phyloP scores from a whole-genome alignment of 2,329 filamentous ascomycete genomes.

The Fusarium oxysporum region DNA sequence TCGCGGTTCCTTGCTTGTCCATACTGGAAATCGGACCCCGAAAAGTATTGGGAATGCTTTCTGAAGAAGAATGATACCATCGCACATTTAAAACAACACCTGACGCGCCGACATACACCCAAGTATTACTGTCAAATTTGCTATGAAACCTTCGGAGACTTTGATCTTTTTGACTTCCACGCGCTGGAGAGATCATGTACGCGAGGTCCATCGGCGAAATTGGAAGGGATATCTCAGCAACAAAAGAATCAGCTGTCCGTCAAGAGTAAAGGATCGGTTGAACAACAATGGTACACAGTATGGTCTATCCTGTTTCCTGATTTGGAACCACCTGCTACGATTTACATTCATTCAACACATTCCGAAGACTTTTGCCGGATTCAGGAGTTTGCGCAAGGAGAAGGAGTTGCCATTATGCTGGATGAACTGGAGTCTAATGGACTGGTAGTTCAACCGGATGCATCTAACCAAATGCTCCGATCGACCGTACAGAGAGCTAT shows the following conservation, averaged over 20 bases:
- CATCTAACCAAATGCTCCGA: background rate
- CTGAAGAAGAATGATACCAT: background rate
- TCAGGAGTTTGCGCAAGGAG: background rate
- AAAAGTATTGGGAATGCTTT: background rate
- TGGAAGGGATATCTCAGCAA: background rate
- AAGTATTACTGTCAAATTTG: too few relatives aligned
- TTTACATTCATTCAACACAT: background rate
- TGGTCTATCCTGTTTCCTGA: background rate
- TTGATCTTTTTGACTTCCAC: too few relatives aligned
- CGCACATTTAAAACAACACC: background rate
- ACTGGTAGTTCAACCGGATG: background rate
- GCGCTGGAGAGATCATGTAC: too few relatives aligned
- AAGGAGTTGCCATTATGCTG: background rate
- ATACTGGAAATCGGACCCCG: background rate
- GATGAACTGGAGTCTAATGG: background rate
- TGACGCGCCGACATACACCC: background rate
- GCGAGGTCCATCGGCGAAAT: accelerated
- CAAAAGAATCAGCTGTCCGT: background rate
- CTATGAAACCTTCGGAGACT: too few relatives aligned
- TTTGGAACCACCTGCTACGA: accelerated
- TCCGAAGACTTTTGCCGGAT: background rate
- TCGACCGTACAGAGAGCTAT: background rate
- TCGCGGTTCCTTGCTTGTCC: background rate
- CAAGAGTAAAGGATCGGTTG: background rate
- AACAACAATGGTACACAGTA: background rate